A percentile compares a stretch with the other conserved stretches of the same genome.
Conservation (phyloP, 495 filamentous ascomycete genomes). For the Daldinia decipiens region DNA sequence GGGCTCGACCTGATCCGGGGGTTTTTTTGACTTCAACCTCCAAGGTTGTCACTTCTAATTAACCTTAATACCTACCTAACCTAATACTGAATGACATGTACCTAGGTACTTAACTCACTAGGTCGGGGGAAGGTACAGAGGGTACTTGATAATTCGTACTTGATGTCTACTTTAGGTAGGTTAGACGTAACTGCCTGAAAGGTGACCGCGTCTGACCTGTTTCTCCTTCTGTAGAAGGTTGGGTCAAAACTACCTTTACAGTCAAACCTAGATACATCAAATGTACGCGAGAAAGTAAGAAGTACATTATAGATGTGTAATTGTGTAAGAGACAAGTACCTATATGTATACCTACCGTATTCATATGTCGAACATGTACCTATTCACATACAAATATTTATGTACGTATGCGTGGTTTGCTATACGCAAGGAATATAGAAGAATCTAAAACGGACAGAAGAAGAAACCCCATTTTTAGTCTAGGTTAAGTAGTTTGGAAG, state of each 20-base stretch:
- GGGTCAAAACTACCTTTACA: slow-evolving; percentile 28
- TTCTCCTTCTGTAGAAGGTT: slow-evolving; percentile 17
- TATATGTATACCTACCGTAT: slow-evolving; percentile 12
- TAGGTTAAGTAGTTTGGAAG: slow-evolving; percentile 7
- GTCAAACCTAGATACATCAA: slow-evolving; percentile 19
- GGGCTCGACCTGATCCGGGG: slow-evolving; percentile 4
- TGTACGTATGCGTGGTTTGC: slow-evolving; percentile 9
- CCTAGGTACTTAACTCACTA: slow-evolving; percentile 14
- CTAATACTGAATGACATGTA: slow-evolving; percentile 1
- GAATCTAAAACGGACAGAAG: slow-evolving; percentile 4
- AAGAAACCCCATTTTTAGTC: slow-evolving; percentile 32
- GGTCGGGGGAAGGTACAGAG: not conserved
- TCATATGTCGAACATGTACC: slow-evolving; percentile 10
- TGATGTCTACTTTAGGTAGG: slow-evolving; percentile 36
- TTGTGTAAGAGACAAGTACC: slow-evolving; percentile 24
- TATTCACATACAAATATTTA: slow-evolving; percentile 6
- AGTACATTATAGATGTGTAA: slow-evolving; percentile 13
- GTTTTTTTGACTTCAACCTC: slow-evolving; percentile 8
- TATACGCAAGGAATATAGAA: slow-evolving; percentile 13
- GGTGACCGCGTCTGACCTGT: slow-evolving; percentile 35
- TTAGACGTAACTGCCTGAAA: slow-evolving; percentile 41
- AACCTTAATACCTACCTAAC: slow-evolving; percentile 26
- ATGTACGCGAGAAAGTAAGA: slow-evolving; percentile 7
- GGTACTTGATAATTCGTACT: slow-evolving; percentile 11
- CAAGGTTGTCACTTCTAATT: slow-evolving; percentile 26